A percentile compares a stretch with the other conserved stretches of the same genome.
phyloP scores from a whole-genome alignment of 768 basidiomycete genomes.

The Pleurotus sapidus region DNA sequence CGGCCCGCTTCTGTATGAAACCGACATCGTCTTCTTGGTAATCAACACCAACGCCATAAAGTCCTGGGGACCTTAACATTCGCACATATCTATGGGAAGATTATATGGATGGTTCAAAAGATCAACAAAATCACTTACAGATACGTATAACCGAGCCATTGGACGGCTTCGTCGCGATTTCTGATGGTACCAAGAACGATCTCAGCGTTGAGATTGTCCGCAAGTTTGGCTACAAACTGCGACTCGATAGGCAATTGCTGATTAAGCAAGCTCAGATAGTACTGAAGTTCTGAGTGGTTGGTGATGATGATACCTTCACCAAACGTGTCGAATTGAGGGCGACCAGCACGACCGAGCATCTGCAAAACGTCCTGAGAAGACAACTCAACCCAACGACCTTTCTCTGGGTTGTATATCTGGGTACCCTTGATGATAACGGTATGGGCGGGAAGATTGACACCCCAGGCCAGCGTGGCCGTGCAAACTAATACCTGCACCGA shows the following conservation, averaged over 20 bases:
- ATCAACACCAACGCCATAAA: conserved; percentile 88
- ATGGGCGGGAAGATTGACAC: conserved; percentile 97
- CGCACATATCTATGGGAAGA: conserved; percentile 73
- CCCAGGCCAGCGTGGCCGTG: conserved; percentile 98
- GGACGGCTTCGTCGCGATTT: conserved; percentile 95
- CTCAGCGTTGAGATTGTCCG: conserved; percentile 96
- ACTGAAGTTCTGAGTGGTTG: conserved; percentile 95
- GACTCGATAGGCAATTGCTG: conserved; percentile 97
- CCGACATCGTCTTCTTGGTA: conserved; percentile 84
- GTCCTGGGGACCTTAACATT: conserved; percentile 84
- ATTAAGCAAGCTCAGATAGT: conserved; percentile 92
- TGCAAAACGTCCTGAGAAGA: conserved; percentile 96
- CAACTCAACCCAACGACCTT: conserved; percentile 95
- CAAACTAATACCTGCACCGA: conserved; percentile 93
- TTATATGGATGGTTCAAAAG: conserved; percentile 2
- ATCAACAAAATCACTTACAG: conserved; percentile 49
- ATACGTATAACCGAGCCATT: conserved; percentile 96
- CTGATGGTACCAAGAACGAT: conserved; percentile 93
- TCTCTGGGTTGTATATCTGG: conserved; percentile 98
- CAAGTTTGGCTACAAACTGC: conserved; percentile 88
- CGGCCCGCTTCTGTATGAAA: conserved; percentile 89
- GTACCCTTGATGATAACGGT: conserved; percentile 99
- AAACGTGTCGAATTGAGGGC: conserved; percentile 95
- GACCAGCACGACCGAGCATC: conserved; percentile 97
- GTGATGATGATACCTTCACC: conserved; percentile 99